phyloP scores from a whole-genome alignment of 495 filamentous ascomycete species.

The Lasiosphaeris hirsuta region DNA sequence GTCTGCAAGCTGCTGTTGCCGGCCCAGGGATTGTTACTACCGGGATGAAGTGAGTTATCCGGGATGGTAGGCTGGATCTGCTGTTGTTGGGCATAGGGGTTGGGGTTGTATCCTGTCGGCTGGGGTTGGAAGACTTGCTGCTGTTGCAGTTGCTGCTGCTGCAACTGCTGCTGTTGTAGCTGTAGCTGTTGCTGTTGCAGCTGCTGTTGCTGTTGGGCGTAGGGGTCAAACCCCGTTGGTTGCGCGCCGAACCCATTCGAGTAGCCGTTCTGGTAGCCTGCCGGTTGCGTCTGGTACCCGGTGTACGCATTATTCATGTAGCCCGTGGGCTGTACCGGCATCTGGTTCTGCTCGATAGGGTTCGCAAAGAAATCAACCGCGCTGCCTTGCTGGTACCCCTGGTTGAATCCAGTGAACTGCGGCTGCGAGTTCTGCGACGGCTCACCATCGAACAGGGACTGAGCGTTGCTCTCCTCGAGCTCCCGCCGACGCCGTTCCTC shows the following conservation, averaged over 20 bases:
- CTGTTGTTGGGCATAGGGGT: slow-evolving; percentile 50
- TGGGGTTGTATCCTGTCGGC: slow-evolving; percentile 47
- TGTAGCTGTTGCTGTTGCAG: slow-evolving; percentile 48
- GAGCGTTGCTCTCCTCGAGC: slow-evolving; percentile 83
- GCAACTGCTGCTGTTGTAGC: slow-evolving; percentile 56
- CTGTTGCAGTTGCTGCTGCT: slow-evolving; percentile 48
- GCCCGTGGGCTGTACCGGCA: slow-evolving; percentile 75
- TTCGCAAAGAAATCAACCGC: slow-evolving; percentile 98
- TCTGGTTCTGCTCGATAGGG: slow-evolving; percentile 67
- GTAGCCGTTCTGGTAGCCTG: slow-evolving; percentile 61
- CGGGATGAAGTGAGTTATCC: slow-evolving; percentile 53
- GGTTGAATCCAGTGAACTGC: slow-evolving; percentile 86
- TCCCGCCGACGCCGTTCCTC: slow-evolving; percentile 82
- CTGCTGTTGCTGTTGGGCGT: slow-evolving; percentile 54
- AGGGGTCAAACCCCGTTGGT: slow-evolving; percentile 41
- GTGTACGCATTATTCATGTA: slow-evolving; percentile 85
- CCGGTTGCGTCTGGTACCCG: slow-evolving; percentile 47
- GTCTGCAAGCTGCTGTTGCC: slow-evolving; percentile 43
- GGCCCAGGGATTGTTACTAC: slow-evolving; percentile 85
- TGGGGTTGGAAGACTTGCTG: slow-evolving; percentile 40
- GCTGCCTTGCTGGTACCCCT: slow-evolving; percentile 93
- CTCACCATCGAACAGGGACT: slow-evolving; percentile 83
- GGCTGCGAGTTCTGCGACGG: slow-evolving; percentile 57
- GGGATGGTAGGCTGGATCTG: slow-evolving; percentile 45
- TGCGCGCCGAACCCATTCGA: slow-evolving; percentile 42